These are phyloP conservation scores for Miscanthus sacchariflorus DNA, from an alignment of 202 grass and related monocot genomes.

Conservation along the genomic window DNA sequence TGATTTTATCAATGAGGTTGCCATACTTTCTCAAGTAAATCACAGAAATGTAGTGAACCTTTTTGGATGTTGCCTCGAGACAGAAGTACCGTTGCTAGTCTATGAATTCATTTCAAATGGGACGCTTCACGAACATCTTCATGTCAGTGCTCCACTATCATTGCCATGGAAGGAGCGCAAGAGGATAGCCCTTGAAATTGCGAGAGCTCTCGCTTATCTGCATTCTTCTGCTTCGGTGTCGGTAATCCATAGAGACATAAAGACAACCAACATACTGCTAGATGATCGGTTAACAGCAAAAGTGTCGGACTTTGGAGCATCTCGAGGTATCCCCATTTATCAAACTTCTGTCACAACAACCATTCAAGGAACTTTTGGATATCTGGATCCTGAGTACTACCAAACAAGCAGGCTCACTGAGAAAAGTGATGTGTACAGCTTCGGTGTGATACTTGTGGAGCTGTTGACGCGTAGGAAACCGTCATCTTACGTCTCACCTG, in stretches of 20 bases:
- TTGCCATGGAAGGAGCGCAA: conserved; percentile 57
- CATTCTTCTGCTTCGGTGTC: conserved; percentile 41
- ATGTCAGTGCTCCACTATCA: background rate
- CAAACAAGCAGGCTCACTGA: conserved; percentile 58
- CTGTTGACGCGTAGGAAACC: conserved; percentile 56
- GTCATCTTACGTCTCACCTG: conserved; percentile 1
- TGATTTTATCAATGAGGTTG: conserved; percentile 74
- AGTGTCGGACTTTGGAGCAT: conserved; percentile 66
- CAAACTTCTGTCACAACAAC: conserved; percentile 44
- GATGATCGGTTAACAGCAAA: conserved; percentile 55
- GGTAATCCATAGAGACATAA: conserved; percentile 48
- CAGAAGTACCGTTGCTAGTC: conserved; percentile 62
- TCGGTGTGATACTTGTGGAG: conserved; percentile 76
- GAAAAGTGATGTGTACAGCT: conserved; percentile 81
- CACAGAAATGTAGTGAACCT: conserved; percentile 79
- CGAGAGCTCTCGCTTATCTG: conserved; percentile 58
- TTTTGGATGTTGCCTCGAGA: conserved; percentile 74
- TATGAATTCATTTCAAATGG: conserved; percentile 69
- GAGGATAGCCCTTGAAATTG: conserved; percentile 57
- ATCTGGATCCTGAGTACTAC: conserved; percentile 72
- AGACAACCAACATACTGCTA: conserved; percentile 54
- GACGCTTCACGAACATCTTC: conserved; percentile 55
- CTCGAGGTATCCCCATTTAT: conserved; percentile 52
- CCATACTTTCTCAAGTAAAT: conserved; percentile 80
- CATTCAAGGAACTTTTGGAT: conserved; percentile 68